These are phyloP conservation scores for Tylopilus sp. DNA, from an alignment of 1,284 basidiomycete species.

Conservation along the genomic window DNA sequence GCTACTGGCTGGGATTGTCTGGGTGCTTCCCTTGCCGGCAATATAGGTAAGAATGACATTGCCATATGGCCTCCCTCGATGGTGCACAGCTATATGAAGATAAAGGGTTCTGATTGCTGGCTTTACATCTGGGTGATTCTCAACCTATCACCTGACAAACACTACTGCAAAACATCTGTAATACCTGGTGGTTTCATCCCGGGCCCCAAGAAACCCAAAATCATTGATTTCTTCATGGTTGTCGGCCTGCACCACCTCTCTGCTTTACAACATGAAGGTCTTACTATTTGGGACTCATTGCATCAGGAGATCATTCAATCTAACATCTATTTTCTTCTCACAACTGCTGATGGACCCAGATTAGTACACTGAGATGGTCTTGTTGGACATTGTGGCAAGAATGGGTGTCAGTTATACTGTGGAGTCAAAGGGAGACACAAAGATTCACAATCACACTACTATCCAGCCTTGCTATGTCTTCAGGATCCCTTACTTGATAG, in stretches of 20 bases:
- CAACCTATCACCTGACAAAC: neutral
- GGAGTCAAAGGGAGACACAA: neutral
- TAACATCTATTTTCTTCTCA: conserved; percentile 1
- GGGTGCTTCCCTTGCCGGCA: no score
- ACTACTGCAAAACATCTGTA: conserved; percentile 7
- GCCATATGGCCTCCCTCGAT: conserved; percentile 5
- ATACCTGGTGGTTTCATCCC: conserved; percentile 16
- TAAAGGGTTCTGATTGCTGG: conserved; percentile 16
- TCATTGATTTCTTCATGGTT: conserved; percentile 15
- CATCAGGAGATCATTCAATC: neutral
- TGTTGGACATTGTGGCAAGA: conserved; percentile 16
- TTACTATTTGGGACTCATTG: conserved; percentile 1
- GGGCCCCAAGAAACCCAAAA: conserved; percentile 18
- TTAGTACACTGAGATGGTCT: conserved; percentile 12
- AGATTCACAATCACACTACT: neutral
- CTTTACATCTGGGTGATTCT: conserved; percentile 15
- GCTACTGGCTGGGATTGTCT: no score
- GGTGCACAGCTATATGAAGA: conserved; percentile 4
- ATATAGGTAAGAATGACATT: no score
- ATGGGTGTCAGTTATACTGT: conserved; percentile 15
- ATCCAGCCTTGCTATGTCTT: conserved; percentile 6
- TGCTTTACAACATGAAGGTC: conserved; percentile 4
- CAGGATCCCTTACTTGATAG: no score
- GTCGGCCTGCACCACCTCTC: conserved; percentile 6
- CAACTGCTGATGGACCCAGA: conserved; percentile 9